phyloP scores from a whole-genome alignment of 208 protist species.

The Trichomonas vaginalis region DNA sequence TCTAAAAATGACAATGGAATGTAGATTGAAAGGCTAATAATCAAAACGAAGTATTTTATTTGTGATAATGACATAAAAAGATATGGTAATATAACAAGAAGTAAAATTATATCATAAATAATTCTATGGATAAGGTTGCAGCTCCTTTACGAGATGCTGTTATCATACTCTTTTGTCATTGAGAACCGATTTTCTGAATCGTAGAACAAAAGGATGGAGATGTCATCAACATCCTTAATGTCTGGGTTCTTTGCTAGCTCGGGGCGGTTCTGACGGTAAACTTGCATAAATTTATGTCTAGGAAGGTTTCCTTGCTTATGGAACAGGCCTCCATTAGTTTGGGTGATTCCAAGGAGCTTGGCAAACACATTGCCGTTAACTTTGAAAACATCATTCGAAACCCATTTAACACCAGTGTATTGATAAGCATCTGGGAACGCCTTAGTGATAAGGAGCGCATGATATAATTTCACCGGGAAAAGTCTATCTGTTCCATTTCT shows the following conservation, averaged over 20 bases:
- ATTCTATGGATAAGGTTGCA: too few relatives aligned
- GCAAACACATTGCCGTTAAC: background rate
- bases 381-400: background rate
- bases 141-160: too few relatives aligned
- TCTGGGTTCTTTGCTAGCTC: background rate
- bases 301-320: background rate
- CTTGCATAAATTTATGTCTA: background rate
- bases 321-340: background rate
- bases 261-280: background rate
- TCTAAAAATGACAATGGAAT: too few relatives aligned
- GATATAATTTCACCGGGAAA: background rate
- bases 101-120: too few relatives aligned
- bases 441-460: background rate
- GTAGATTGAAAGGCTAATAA: too few relatives aligned
- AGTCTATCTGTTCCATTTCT: background rate
- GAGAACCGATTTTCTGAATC: background rate
- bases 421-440: background rate
- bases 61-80: too few relatives aligned
- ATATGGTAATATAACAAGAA: too few relatives aligned
- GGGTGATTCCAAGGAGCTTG: background rate
- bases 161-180: background rate
- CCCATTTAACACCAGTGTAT: background rate
- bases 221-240: background rate
- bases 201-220: background rate
- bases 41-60: too few relatives aligned